Conservation (phyloP, 805 yeast genomes). For the Sungouiozyma intestinalis region DNA sequence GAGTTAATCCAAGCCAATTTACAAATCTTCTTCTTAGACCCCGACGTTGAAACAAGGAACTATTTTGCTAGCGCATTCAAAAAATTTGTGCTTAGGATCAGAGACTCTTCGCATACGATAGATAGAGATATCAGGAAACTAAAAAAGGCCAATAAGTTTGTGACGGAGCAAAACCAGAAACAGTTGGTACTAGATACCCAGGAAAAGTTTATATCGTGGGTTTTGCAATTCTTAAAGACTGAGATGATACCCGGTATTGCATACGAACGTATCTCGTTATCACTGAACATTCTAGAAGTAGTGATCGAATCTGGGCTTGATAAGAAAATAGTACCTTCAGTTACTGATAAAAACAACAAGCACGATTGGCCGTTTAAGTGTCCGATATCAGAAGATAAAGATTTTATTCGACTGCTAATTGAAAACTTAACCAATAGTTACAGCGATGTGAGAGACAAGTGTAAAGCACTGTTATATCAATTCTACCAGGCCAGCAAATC, state of each 20-base stretch:
- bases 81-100: slow-evolving; percentile 50
- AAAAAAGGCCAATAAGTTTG: slow-evolving; percentile 29
- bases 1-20: slow-evolving; percentile 35
- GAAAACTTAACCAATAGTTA: slow-evolving; percentile 60
- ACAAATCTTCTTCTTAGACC: slow-evolving; percentile 49
- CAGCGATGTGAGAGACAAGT: slow-evolving; percentile 58
- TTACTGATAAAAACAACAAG: slow-evolving; percentile 34
- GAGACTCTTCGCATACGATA: slow-evolving; percentile 56
- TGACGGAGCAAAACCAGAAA: slow-evolving; percentile 30
- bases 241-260: slow-evolving; percentile 47
- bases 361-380: slow-evolving; percentile 41
- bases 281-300: slow-evolving; percentile 37
- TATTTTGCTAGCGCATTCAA: slow-evolving; percentile 52
- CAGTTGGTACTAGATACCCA: slow-evolving; percentile 25
- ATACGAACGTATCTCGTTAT: slow-evolving; percentile 41
- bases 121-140: slow-evolving; percentile 41
- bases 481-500: slow-evolving; percentile 15
- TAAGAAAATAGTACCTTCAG: slow-evolving; percentile 28
- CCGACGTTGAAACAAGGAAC: slow-evolving; percentile 57
- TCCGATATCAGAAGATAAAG: slow-evolving; percentile 30
- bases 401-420: slow-evolving; percentile 39
- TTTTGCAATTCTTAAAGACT: slow-evolving; percentile 29
- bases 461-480: slow-evolving; percentile 38
- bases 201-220: slow-evolving; percentile 32
- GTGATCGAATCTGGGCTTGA: slow-evolving; percentile 51